These are phyloP conservation scores for Bondarzewia mesenterica DNA, from an alignment of 1,284 basidiomycete species.

Conservation along the genomic window DNA sequence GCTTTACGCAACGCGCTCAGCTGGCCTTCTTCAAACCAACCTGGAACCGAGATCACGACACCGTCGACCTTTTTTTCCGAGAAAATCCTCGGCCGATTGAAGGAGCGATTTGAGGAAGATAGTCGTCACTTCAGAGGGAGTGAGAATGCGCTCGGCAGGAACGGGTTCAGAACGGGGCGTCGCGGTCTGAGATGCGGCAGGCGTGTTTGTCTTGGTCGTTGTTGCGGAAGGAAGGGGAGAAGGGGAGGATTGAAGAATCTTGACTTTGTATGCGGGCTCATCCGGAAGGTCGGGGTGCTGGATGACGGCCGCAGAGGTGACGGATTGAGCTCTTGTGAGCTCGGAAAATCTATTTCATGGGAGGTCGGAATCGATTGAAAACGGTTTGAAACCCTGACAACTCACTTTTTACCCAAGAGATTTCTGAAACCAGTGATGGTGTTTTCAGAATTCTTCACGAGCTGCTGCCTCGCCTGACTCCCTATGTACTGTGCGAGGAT, in stretches of 20 bases:
- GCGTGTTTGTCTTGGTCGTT: constrained; percentile 45
- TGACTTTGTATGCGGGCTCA: constrained; percentile 81
- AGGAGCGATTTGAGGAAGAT: constrained; percentile 85
- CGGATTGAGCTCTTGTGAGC: constrained; percentile 46
- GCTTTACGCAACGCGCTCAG: constrained; percentile 67
- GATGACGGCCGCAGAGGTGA: constrained; percentile 58
- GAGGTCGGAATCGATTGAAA: not conserved
- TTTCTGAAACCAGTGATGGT: constrained; percentile 94
- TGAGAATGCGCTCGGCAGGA: constrained; percentile 68
- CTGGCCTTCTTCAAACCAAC: constrained; percentile 68
- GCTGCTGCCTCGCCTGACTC: constrained; percentile 90
- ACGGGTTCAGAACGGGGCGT: constrained; percentile 80
- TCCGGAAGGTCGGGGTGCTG: constrained; percentile 70
- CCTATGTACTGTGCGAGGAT: constrained; percentile 76
- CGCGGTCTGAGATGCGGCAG: constrained; percentile 59
- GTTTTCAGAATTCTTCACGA: constrained; percentile 92
- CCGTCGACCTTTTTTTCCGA: constrained; percentile 76
- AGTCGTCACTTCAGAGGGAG: constrained; percentile 78
- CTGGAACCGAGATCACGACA: constrained; percentile 80
- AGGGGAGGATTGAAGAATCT: constrained; percentile 71
- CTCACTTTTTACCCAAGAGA: constrained; percentile 84
- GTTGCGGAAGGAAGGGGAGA: constrained; percentile 36
- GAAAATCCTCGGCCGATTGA: constrained; percentile 87
- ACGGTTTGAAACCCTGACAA: not conserved
- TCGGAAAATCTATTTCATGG: constrained; percentile 58